These are phyloP conservation scores for Cladophialophora exuberans DNA, from an alignment of 2,329 filamentous ascomycete genomes.

Conservation along the genomic window DNA sequence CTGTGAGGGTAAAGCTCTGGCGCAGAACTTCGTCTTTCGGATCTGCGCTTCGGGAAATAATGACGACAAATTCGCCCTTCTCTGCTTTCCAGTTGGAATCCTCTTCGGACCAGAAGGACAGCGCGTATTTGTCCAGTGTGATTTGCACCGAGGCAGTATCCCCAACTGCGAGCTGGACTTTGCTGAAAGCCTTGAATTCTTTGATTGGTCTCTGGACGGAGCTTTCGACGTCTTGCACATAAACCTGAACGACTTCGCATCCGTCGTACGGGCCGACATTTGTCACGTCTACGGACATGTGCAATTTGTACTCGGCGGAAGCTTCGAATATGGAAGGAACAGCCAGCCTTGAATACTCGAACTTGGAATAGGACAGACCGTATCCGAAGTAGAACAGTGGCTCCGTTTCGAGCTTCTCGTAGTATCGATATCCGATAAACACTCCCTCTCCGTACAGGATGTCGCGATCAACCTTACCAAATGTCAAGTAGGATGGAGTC, in stretches of 20 bases:
- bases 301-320: constrained; percentile 29
- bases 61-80: constrained; percentile 34
- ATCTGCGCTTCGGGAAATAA: background rate
- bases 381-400: constrained; percentile 78
- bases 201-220: constrained; percentile 42
- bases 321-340: constrained; percentile 42
- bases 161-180: constrained; percentile 39
- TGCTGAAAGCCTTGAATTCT: constrained; percentile 51
- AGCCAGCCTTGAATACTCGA: constrained; percentile 56
- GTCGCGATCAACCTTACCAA: constrained; percentile 67
- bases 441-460: constrained; percentile 78
- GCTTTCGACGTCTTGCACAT: background rate
- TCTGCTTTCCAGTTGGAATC: constrained; percentile 46
- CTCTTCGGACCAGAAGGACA: constrained; percentile 48
- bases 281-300: background rate
- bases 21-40: background rate
- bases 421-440: constrained; percentile 79
- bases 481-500: constrained; percentile 76
- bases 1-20: background rate
- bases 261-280: constrained; percentile 14
- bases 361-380: constrained; percentile 76
- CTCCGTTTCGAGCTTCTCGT: constrained; percentile 66
- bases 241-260: constrained; percentile 18
- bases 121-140: constrained; percentile 41
- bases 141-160: constrained; percentile 38